Evolutionary conservation across 768 basidiomycete genomes (phyloP).

Genomic region (Termitomyces sp.): DNA sequence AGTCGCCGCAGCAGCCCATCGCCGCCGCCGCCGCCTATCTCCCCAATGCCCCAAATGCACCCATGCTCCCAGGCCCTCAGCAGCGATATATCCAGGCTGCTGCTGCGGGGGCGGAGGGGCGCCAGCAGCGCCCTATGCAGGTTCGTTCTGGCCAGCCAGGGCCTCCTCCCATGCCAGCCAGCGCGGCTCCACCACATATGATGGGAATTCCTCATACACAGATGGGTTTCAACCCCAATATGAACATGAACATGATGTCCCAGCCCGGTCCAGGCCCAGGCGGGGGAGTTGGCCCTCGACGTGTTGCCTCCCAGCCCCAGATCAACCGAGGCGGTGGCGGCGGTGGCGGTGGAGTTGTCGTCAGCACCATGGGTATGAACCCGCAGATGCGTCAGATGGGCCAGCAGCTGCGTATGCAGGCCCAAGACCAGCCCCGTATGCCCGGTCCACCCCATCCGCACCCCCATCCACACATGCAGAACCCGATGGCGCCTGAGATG

Average conservation of each 20-base stretch:
- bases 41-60: background rate
- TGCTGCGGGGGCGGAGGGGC: slow-evolving; percentile 27
- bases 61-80: slow-evolving; percentile 14
- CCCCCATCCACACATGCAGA: too few species aligned
- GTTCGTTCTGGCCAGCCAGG: slow-evolving; percentile 30
- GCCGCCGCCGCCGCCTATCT: slow-evolving; percentile 16
- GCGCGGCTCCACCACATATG: slow-evolving; percentile 13
- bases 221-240: slow-evolving; percentile 32
- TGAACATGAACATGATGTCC: slow-evolving; percentile 23
- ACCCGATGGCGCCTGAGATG: slow-evolving; percentile 32
- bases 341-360: slow-evolving; percentile 22
- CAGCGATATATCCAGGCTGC: slow-evolving; percentile 25
- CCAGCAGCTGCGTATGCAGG: slow-evolving; percentile 7
- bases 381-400: slow-evolving; percentile 26
- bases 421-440: background rate
- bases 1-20: slow-evolving; percentile 26
- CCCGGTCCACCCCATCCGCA: background rate
- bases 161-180: slow-evolving; percentile 1
- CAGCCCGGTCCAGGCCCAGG: slow-evolving; percentile 18
- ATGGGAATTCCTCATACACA: slow-evolving; percentile 19
- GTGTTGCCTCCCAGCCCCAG: slow-evolving; percentile 56
- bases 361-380: slow-evolving; percentile 17
- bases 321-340: slow-evolving; percentile 28
- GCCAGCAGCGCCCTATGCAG: slow-evolving; percentile 28
- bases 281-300: slow-evolving; percentile 29